Base-by-base conservation (phyloP, 495 filamentous ascomycete genomes). In the Geoglossum glabrum region DNA sequence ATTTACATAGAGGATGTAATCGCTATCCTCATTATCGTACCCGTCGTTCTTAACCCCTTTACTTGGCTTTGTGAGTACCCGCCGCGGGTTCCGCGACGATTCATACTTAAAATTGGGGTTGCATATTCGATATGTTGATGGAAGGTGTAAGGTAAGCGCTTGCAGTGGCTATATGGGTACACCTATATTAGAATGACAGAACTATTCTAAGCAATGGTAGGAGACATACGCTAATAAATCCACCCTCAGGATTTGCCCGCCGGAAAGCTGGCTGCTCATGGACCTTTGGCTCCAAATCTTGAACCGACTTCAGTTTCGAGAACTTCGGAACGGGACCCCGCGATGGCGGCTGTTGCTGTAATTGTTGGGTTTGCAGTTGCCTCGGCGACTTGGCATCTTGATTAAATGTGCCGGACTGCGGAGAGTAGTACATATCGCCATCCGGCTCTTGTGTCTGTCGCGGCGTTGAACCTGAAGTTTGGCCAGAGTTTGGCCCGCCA, bases 41-140 rank as follows among this genome's bases (percentile, higher is more conserved):
- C 93, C 93, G 74, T 99, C 93, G 67, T 99, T 99, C 76, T 99
- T 99, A 27, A 85, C 80, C 0, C 90, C 90, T 69, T 99, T 99
- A 75, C 93, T 99, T 19, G 93, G 93, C 67, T 99, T 99, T n/a
- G 93, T 99, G 56, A 99, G 74, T 33, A 99, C 93, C 62, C 93
- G 79, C 45, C 93, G 83, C 25, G 93, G 93, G 64, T 99, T 99
- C 59, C 93, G 78, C n/a, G 93, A 95, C 25, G 93, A 96, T 67
- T 97, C 93, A 73, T 99, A 99, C 74, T 96, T 95, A 76, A 99
- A 99, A 57, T 76, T 79, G 0, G 93, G 90, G 64, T 99, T 99
- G 74, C 93, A 99, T 69, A 99, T 97, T 56, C 92, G 82, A 69
- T 99, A 99, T 1, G 93, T 97, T 11, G 90, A 79, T 5, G 93